Evolutionary conservation across 352 stramenopile genomes (phyloP), one percentile per base, ranked within the genome.

Genomic region (Lagenidium sp.): DNA sequence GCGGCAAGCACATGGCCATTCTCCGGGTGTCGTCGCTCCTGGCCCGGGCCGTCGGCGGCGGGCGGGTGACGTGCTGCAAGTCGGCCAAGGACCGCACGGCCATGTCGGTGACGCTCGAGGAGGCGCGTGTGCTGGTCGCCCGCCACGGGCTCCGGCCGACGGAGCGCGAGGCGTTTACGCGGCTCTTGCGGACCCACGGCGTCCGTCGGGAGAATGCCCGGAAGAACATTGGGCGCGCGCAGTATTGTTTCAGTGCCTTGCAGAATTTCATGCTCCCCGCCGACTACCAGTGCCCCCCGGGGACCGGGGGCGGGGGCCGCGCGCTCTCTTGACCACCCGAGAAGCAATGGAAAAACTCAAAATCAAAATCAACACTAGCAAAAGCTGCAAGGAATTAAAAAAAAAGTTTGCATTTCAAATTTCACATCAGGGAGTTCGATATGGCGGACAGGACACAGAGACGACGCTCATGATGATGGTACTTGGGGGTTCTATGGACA

Each of bases 61-160:
- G 90, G 2, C 82, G 87, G 31, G 76, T 96, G 25, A 95, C 95
- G 1, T 98, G 97, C 71, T 99, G 95, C 68, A 99, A 99, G 58
- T 96, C 77, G 36, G 94, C 94, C 10, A 99, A 99, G 54, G 94
- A 99, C 63, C 82, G 95, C 19, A 99, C 95, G 18, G 90, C 92
- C 21, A 99, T 99, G 95, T 94, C 94, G 41, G 81, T 98, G 29
- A 98, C 94, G 12, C 90, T 97, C 20, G 96, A 98, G 57, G 72
- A 92, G 54, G 77, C 77, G 0, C 83, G 80, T 34, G 42, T 89
- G 43, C 55, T 92, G 25, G 71, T 74, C 36, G 44, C 55, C 3
- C 68, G 57, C 1, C 74, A 90, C 29, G 70, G 68, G 8, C 57
- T 90, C 15, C 48, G 66, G 4, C 46, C 64, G 1, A 53, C 78